These are phyloP conservation scores for Pelagophyceae sp. DNA, from an alignment of 352 stramenopile species.

Conservation along the genomic window DNA sequence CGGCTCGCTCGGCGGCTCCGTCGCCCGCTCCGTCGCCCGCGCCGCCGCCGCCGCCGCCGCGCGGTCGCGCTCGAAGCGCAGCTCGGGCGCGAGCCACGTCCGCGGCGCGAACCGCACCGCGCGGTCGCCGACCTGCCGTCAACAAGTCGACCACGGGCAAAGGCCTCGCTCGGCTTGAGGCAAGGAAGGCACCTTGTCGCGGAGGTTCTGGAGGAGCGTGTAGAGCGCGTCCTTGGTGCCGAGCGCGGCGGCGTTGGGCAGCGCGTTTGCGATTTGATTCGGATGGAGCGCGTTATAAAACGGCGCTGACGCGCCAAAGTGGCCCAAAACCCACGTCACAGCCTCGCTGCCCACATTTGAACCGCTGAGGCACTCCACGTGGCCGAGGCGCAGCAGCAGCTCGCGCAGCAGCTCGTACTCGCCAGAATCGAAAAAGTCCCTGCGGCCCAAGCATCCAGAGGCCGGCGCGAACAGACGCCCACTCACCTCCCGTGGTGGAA, in stretches of 20 bases:
- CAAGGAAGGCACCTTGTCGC: too few relatives aligned
- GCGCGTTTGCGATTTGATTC: not conserved
- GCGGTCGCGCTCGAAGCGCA: not conserved
- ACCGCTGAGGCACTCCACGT: slow-evolving; percentile 10
- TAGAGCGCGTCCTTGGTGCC: slow-evolving; percentile 15
- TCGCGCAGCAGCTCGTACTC: slow-evolving; percentile 15
- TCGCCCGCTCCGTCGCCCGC: not conserved
- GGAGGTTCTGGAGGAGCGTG: not conserved
- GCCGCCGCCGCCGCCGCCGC: not conserved
- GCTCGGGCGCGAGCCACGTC: not conserved
- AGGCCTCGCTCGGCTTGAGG: too few relatives aligned
- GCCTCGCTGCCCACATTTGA: not conserved
- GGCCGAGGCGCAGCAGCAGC: slow-evolving; percentile 5
- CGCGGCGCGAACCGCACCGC: slow-evolving; percentile 1
- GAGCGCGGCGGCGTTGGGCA: not conserved
- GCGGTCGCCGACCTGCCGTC: slow-evolving; percentile 1
- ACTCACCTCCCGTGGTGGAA: slow-evolving; percentile 14
- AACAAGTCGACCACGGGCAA: too few relatives aligned
- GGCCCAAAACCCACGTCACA: slow-evolving; percentile 11
- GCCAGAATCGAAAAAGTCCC: slow-evolving; percentile 4
- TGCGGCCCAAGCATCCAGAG: too few relatives aligned
- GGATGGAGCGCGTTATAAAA: not conserved
- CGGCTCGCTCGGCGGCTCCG: not conserved
- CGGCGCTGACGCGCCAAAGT: not conserved
- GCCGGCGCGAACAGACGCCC: too few relatives aligned